Evolutionary conservation across 2,329 filamentous ascomycete species (phyloP).

Genomic region (Plenodomus biglobosus): DNA sequence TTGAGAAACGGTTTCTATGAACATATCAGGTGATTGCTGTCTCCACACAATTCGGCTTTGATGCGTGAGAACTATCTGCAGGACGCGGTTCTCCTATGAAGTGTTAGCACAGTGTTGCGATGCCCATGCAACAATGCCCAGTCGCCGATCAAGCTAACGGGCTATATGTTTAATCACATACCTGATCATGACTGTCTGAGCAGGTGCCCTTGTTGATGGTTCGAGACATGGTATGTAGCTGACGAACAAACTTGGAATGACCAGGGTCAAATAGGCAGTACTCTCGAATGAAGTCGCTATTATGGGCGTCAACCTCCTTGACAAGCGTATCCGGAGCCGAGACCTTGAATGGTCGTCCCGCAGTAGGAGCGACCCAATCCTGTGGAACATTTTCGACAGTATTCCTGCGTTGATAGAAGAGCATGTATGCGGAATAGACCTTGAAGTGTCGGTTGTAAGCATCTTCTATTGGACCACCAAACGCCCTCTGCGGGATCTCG

Average conservation of each 20-base stretch:
- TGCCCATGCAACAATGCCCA: neutral
- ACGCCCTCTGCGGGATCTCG: constrained; percentile 74
- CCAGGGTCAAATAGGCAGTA: constrained; percentile 77
- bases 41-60: constrained; percentile 75
- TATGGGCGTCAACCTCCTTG: constrained; percentile 67
- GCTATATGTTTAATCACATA: constrained; percentile 1
- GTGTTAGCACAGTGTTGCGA: constrained; percentile 1
- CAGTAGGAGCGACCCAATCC: constrained; percentile 44
- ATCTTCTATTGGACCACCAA: constrained; percentile 51
- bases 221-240: constrained; percentile 61
- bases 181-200: constrained; percentile 47
- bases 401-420: constrained; percentile 87
- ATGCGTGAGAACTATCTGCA: constrained; percentile 63
- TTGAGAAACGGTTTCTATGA: constrained; percentile 57
- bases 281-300: constrained; percentile 70
- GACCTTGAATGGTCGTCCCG: constrained; percentile 51
- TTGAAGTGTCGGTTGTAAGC: constrained; percentile 33
- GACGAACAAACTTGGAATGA: constrained; percentile 67
- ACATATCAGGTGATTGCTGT: constrained; percentile 67
- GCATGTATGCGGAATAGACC: constrained; percentile 81
- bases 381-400: constrained; percentile 53
- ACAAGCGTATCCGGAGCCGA: constrained; percentile 50
- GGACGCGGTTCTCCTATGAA: constrained; percentile 51
- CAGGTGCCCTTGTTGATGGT: constrained; percentile 53
- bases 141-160: neutral